Evolutionary conservation across 768 basidiomycete genomes (phyloP).

Genomic region (Suillus bovinus): DNA sequence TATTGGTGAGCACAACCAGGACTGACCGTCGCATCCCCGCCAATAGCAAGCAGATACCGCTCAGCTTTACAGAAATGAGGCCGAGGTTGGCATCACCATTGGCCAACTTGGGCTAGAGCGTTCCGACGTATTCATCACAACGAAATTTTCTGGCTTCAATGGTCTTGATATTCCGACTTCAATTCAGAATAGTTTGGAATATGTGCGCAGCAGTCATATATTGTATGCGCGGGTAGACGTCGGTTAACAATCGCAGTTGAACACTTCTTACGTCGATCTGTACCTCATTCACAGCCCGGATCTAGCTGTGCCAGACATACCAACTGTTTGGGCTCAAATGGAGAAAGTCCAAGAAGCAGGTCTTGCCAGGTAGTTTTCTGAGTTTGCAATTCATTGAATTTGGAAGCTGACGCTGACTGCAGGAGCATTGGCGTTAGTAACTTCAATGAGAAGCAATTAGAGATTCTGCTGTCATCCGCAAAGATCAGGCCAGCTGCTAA

Average conservation of each 20-base stretch:
- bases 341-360: conserved; percentile 57
- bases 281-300: conserved; percentile 68
- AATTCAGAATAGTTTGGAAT: conserved; percentile 54
- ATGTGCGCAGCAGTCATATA: conserved; percentile 38
- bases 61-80: conserved; percentile 59
- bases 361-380: conserved; percentile 48
- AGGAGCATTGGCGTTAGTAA: conserved; percentile 79
- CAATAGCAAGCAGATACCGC: conserved; percentile 49
- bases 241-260: conserved; percentile 44
- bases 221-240: neutral
- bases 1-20: conserved; percentile 43
- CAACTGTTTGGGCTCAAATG: conserved; percentile 63
- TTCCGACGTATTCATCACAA: conserved; percentile 61
- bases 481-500: conserved; percentile 67
- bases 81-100: conserved; percentile 40
- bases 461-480: conserved; percentile 56
- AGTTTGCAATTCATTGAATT: neutral
- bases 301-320: conserved; percentile 56
- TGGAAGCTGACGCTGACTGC: conserved; percentile 1
- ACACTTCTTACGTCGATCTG: conserved; percentile 64
- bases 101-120: conserved; percentile 57
- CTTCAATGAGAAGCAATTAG: conserved; percentile 56
- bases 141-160: conserved; percentile 57
- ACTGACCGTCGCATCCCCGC: neutral
- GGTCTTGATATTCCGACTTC: conserved; percentile 55